These are phyloP conservation scores for Lichina pygmaea DNA, from an alignment of 495 filamentous ascomycete species.

Conservation along the genomic window DNA sequence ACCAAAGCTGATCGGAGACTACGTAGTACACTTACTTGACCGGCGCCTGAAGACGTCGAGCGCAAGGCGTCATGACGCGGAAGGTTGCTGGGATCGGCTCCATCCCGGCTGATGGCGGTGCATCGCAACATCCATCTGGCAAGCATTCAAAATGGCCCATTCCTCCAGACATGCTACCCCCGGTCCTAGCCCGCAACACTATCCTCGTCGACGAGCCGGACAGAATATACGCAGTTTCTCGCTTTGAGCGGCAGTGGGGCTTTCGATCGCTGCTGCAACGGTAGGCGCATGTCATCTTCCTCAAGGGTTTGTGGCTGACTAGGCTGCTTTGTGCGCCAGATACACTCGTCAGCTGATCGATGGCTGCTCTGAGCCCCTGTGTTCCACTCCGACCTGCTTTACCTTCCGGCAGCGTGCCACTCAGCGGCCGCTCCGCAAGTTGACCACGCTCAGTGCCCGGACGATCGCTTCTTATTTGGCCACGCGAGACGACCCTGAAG, in stretches of 20 bases:
- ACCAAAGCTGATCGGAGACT: no score
- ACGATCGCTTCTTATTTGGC: conserved; percentile 57
- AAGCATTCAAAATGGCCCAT: background rate
- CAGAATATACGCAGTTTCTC: conserved; percentile 19
- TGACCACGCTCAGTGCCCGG: conserved; percentile 41
- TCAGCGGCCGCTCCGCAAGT: conserved; percentile 43
- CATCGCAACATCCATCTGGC: no score
- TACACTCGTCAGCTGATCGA: conserved; percentile 64
- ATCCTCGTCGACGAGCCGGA: conserved; percentile 20
- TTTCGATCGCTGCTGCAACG: conserved; percentile 25
- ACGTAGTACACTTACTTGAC: no score
- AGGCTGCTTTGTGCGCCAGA: conserved; percentile 15
- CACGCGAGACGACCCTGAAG: conserved; percentile 50
- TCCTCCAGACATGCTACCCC: conserved; percentile 21
- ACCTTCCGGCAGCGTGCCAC: conserved; percentile 40
- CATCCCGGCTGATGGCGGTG: no score
- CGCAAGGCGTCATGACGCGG: no score
- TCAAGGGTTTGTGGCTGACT: background rate
- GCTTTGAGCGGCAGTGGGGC: conserved; percentile 21
- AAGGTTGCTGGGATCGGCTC: no score
- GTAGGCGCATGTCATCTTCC: conserved; percentile 10
- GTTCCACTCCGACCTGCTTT: conserved; percentile 55
- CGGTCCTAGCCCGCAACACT: conserved; percentile 20
- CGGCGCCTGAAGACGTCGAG: no score
- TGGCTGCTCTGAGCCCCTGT: conserved; percentile 45